Base-by-base conservation (phyloP, 192 early-diverging fungal genomes). In the Coemansia sp. region DNA sequence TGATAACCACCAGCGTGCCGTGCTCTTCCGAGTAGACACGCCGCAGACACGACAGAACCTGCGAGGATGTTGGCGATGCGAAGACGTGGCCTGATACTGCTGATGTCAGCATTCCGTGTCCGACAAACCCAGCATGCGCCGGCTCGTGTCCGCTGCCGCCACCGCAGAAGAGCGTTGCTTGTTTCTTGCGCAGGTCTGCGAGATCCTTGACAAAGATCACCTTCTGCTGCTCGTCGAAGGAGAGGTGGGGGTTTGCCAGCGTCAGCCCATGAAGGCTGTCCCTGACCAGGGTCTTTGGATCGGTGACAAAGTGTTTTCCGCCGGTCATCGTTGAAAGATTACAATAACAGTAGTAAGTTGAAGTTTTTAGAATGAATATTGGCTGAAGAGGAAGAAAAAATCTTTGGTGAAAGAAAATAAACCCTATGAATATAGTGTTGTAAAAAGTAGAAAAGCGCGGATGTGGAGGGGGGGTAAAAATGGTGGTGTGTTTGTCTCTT, bases 91-190 rank as follows among this genome's bases (percentile, higher is more conserved):
- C 94, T 4, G 86, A 90, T 16, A 95, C 94, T 3, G 92, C 88
- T 12, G 91, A 94, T 0, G 87, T 79, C 38, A 95, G 84, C 86
- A 92, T 88, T 12, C 88, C 89, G 6, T 70, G 67, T 50, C 91
- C 93, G 9, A 95, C 89, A 69, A 87, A 93, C 2, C 89, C 92
- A 15, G 89, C 88, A 56, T 93, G 93, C 6, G 91, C 83, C 8
- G 94, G 94, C 71, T 95, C 94, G 72, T 95, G 94, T 18, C 94
- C 93, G 47, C 86, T 76, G 43, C 94, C 93, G 57, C 94, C 94
- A 26, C 94, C 94, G 67, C 88, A 89, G 58, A 94, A 81, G 9
- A 94, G 74, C 0, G 93, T 89, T 40, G 94, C 93, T 68, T 92
- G 89, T 32, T 77, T 64, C 21, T 61, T 56, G 61, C 85, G 86